These are phyloP conservation scores for Aspergillus terreus DNA, from an alignment of 2,329 filamentous ascomycete genomes.

Conservation along the genomic window DNA sequence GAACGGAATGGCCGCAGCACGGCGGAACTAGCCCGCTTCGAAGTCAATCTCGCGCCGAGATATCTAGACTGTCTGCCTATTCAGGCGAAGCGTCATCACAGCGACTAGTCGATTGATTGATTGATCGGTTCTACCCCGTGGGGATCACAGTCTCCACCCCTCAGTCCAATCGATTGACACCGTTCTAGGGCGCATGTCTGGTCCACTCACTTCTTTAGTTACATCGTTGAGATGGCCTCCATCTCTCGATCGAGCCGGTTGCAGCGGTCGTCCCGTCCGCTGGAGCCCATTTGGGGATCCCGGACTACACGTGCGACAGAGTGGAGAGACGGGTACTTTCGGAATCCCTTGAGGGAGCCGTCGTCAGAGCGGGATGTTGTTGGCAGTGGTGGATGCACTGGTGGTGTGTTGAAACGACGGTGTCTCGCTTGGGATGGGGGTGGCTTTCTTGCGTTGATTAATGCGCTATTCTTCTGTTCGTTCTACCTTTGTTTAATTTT, in stretches of 20 bases:
- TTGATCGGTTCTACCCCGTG: no score
- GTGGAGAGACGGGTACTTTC: conserved; percentile 58
- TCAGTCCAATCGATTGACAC: no score
- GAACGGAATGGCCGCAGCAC: not conserved
- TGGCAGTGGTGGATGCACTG: not conserved
- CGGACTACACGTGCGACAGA: conserved; percentile 90
- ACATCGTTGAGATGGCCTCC: conserved; percentile 43
- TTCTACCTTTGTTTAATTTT: no score
- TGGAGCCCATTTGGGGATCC: conserved; percentile 60
- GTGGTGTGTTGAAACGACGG: not conserved
- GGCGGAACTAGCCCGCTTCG: not conserved
- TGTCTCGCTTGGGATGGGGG: not conserved
- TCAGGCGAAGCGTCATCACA: no score
- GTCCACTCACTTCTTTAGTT: no score
- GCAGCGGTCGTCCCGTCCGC: conserved; percentile 73
- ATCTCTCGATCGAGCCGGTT: conserved; percentile 80
- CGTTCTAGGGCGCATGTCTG: no score
- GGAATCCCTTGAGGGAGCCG: conserved; percentile 44
- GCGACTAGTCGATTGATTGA: no score
- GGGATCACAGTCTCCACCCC: no score
- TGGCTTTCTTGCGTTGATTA: no score
- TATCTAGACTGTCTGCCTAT: not conserved
- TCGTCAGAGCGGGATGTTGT: conserved; percentile 64
- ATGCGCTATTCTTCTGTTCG: no score
- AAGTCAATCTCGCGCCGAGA: not conserved